Percentiles rank a stretch among this genome's conserved stretches.
phyloP scores from a whole-genome alignment of 2,329 filamentous ascomycete species.

The Exophiala lecanii-corni region DNA sequence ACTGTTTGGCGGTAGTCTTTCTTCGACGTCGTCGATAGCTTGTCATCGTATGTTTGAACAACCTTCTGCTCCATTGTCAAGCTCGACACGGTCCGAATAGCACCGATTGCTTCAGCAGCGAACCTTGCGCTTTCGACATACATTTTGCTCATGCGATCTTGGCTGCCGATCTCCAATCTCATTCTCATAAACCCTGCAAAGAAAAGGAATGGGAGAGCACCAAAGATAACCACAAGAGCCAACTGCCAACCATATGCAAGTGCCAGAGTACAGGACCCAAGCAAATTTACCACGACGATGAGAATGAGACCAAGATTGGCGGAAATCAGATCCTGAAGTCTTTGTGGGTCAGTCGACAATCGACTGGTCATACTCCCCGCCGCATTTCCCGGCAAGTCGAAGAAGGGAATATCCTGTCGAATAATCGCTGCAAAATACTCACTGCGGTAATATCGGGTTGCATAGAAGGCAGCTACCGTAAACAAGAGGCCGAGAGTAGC shows the following conservation, averaged over 20 bases:
- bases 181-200: slow-evolving; percentile 24
- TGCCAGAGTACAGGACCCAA: slow-evolving; percentile 64
- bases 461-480: slow-evolving; percentile 38
- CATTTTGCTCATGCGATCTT: slow-evolving; percentile 29
- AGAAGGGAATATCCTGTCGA: slow-evolving; percentile 77
- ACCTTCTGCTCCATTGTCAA: slow-evolving; percentile 59
- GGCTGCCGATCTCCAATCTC: slow-evolving; percentile 3
- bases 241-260: slow-evolving; percentile 73
- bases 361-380: slow-evolving; percentile 74
- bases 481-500: slow-evolving; percentile 62
- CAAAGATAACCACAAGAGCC: slow-evolving; percentile 49
- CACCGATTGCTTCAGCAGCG: slow-evolving; percentile 66
- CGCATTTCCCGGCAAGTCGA: slow-evolving; percentile 74
- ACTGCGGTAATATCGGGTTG: slow-evolving; percentile 21
- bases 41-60: slow-evolving; percentile 27
- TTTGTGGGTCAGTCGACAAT: slow-evolving; percentile 73
- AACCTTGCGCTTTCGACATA: slow-evolving; percentile 62
- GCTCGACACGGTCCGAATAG: slow-evolving; percentile 66
- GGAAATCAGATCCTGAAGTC: slow-evolving; percentile 58
- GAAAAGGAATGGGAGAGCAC: slow-evolving; percentile 29
- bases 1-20: slow-evolving; percentile 13
- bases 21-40: slow-evolving; percentile 48
- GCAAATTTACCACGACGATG: slow-evolving; percentile 68
- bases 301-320: slow-evolving; percentile 65
- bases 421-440: slow-evolving; percentile 67